Conservation (phyloP, 441 rosid species). For the Populus tomentosa region DNA sequence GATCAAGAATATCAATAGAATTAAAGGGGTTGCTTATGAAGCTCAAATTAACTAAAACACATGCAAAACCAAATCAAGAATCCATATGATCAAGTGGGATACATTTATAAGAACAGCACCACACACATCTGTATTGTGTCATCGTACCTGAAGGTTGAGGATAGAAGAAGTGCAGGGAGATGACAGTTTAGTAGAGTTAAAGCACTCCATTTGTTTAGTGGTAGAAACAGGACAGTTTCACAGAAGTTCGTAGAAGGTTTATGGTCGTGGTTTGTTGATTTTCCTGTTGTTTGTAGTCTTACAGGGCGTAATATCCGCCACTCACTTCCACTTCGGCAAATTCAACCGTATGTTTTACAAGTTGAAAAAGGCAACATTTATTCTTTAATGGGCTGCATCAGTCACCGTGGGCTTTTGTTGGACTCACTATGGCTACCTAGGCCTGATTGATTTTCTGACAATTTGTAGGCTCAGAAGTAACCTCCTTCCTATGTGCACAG, state of each 20-base stretch:
- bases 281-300: neutral
- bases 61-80: neutral
- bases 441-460: neutral
- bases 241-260: neutral
- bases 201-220: conserved; percentile 35
- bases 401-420: neutral
- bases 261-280: neutral
- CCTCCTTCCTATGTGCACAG: neutral
- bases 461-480: neutral
- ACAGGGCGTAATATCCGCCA: conserved; percentile 20
- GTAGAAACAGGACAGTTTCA: neutral
- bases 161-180: conserved; percentile 29
- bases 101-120: neutral
- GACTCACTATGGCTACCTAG: neutral
- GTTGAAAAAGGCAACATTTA: neutral
- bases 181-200: conserved; percentile 26
- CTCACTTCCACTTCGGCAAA: conserved; percentile 16
- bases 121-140: neutral
- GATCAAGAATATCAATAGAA: neutral
- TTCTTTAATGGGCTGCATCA: neutral
- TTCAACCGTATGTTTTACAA: neutral
- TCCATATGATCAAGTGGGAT: neutral
- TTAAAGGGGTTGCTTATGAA: neutral
- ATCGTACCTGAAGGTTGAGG: conserved; percentile 29
- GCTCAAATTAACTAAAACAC: neutral